Percentiles rank a stretch among this genome's conserved stretches.
Evolutionary conservation across 352 stramenopile species (phyloP).

Genomic region (Halophytophthora batemanensis): DNA sequence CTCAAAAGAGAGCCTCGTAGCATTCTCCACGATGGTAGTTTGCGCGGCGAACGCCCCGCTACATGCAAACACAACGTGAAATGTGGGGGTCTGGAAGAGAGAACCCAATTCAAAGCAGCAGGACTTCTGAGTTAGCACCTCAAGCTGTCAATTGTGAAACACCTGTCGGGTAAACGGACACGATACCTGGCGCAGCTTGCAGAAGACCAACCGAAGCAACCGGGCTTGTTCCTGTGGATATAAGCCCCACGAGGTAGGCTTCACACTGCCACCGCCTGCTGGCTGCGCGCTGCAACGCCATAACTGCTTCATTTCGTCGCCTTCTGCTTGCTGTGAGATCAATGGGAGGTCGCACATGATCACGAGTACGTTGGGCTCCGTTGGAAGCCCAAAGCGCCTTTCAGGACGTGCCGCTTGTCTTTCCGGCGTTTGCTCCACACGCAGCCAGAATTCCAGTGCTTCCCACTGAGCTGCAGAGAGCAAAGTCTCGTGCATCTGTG

Average conservation of each 20-base stretch:
- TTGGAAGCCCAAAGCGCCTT: background rate
- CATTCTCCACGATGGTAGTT: conserved; percentile 33
- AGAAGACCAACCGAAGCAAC: conserved; percentile 38
- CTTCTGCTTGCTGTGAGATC: conserved; percentile 9
- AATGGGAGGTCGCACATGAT: conserved; percentile 60
- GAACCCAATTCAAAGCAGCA: no score
- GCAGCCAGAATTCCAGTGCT: conserved; percentile 27
- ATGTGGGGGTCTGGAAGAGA: conserved; percentile 26
- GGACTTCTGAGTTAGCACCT: no score
- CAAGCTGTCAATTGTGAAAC: no score
- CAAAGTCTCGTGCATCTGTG: conserved; percentile 25
- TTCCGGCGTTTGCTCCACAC: background rate
- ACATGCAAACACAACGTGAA: conserved; percentile 45
- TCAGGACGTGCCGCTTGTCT: background rate
- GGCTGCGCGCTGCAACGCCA: conserved; percentile 9
- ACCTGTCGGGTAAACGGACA: background rate
- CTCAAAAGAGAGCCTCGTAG: conserved; percentile 28
- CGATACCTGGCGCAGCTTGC: conserved; percentile 28
- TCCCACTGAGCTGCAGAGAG: conserved; percentile 33
- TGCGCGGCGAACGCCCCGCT: conserved; percentile 25
- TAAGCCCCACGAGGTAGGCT: conserved; percentile 28
- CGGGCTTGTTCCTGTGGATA: conserved; percentile 37
- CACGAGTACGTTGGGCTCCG: conserved; percentile 21
- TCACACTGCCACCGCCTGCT: background rate
- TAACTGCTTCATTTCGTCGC: conserved; percentile 10